A percentile compares a stretch with the other conserved stretches of the same genome.
Evolutionary conservation across 495 filamentous ascomycete species (phyloP).

Genomic region (Penicillium egyptiacum): DNA sequence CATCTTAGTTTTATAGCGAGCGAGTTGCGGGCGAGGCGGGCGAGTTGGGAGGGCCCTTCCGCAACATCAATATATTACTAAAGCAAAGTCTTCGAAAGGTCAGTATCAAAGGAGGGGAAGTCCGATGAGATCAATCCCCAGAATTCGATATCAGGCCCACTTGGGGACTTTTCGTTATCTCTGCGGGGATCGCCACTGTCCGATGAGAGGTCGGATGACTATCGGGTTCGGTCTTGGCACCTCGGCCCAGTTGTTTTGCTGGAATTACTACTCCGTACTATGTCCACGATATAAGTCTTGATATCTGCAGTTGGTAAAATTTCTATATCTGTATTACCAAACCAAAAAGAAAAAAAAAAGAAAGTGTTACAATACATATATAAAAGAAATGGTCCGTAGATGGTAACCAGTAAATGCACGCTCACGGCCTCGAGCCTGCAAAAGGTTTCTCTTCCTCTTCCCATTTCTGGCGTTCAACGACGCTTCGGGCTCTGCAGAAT

Average conservation of each 20-base stretch:
- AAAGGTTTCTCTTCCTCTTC: slow-evolving; percentile 48
- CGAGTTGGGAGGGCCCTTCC: too few relatives aligned
- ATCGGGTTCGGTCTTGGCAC: slow-evolving; percentile 17
- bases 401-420: background rate
- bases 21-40: slow-evolving; percentile 1
- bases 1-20: slow-evolving; percentile 22
- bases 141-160: slow-evolving; percentile 8
- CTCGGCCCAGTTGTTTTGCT: background rate
- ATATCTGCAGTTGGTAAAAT: background rate
- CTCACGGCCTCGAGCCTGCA: slow-evolving; percentile 29
- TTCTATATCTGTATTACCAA: slow-evolving; percentile 17
- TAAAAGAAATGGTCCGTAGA: slow-evolving; percentile 9
- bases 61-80: slow-evolving; percentile 19
- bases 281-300: too few relatives aligned
- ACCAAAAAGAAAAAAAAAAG: slow-evolving; percentile 17
- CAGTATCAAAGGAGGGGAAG: slow-evolving; percentile 17
- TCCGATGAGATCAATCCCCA: slow-evolving; percentile 12
- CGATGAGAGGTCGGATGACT: slow-evolving; percentile 24
- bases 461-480: slow-evolving; percentile 49
- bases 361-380: slow-evolving; percentile 23
- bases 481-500: slow-evolving; percentile 39
- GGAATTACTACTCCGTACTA: background rate
- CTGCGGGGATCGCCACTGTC: slow-evolving; percentile 50
- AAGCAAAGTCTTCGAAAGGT: background rate
- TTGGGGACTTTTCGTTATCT: slow-evolving; percentile 8